Base-by-base conservation (phyloP, 345 rosid species). In the Clarkia xantiana region DNA sequence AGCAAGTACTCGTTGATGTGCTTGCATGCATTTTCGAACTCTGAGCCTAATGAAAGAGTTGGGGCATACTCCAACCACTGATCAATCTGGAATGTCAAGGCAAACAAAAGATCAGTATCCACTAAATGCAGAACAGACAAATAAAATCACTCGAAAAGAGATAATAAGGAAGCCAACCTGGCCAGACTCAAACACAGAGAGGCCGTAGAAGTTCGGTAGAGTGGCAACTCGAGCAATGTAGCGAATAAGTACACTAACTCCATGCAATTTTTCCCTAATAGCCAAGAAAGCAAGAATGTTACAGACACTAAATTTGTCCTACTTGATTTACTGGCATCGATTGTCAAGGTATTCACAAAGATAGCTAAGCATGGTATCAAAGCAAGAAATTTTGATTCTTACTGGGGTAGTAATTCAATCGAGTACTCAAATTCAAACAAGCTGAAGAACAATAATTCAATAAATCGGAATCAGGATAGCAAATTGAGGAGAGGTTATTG, bases 1-100 rank as follows among this genome's bases (percentile, higher is more conserved):
- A 73, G 64, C 40, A 86, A 68, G 53, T 73, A 72, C 59, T 47
- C 62, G 22, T 86, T 76, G 13, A 84, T 62, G 53, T 76, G 75
- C 46, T 29, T 19, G 61, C 96, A 86, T 14, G 79, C 95, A 54
- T 63, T 76, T 74, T 86, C 95, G 51, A 86, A 86, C 64, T 82
- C 90, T 10, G 98, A 69, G 49, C 94, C 95, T 51, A 76, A 67
- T 25, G 77, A 67, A 68, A 91, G 76, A 51, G 73, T 62, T 9
- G 76, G 64, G 50, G 81, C 70, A 64, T 78, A 91, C 4, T 86
- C 94, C 43, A 91, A 53, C 89, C 83, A 91, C 67, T 79, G 76
- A 67, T 86, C 98, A 57, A 91, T 71, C 96, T 91, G 60, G 18
- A 55, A 41, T n/a, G 42, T 56, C 17, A 52, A 63, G 45, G 7